These are phyloP conservation scores for Solanum gandarillasii DNA, from an alignment of 257 asterid species.

Conservation along the genomic window DNA sequence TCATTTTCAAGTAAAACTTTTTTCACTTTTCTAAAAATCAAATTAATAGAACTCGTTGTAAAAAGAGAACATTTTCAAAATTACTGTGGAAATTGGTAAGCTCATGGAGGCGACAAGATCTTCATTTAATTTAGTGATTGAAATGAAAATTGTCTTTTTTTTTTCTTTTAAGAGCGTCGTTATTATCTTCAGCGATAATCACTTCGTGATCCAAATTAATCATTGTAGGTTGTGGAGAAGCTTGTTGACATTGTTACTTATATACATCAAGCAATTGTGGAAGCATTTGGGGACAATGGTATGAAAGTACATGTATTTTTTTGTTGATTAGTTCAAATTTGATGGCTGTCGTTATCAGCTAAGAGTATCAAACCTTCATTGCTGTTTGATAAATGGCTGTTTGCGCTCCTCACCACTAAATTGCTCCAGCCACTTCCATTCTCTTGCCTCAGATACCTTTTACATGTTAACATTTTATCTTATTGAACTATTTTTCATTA, in stretches of 20 bases:
- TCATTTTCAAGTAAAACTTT: neutral
- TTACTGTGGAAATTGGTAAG: neutral
- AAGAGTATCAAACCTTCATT: neutral
- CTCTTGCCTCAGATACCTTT: neutral
- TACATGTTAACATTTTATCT: neutral
- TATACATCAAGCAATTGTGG: slow-evolving; percentile 73
- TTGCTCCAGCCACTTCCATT: neutral
- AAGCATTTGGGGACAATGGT: slow-evolving; percentile 78
- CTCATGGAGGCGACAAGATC: neutral
- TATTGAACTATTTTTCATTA: neutral
- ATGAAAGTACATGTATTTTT: neutral
- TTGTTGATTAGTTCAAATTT: neutral
- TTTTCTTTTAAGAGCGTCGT: neutral
- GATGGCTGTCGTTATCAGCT: neutral
- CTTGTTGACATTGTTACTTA: slow-evolving; percentile 84
- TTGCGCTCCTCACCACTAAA: neutral
- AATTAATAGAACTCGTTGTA: neutral
- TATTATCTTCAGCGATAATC: neutral
- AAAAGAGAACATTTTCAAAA: neutral
- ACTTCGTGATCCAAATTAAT: neutral
- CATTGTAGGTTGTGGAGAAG: slow-evolving; percentile 78
- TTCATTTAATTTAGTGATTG: neutral
- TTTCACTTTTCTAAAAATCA: neutral
- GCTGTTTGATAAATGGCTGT: neutral
- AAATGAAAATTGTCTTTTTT: neutral